Evolutionary conservation across 1,284 basidiomycete species (phyloP).

Genomic region (Leucocoprinus gongylophorus): DNA sequence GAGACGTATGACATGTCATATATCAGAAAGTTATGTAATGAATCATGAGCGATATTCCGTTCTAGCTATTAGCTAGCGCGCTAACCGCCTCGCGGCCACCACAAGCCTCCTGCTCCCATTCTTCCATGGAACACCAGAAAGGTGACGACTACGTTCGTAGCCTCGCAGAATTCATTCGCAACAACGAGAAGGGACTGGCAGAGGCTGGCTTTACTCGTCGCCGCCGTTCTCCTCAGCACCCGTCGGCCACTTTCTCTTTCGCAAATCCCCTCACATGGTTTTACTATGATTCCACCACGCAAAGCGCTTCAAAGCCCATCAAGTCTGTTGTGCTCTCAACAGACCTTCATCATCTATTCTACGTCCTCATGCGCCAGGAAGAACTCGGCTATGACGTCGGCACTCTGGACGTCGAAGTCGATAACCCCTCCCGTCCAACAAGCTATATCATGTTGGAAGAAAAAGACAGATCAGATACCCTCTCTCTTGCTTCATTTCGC

Average conservation of each 20-base stretch:
- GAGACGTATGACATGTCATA: constrained; percentile 18
- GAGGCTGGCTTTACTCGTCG: constrained; percentile 48
- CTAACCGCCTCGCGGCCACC: neutral
- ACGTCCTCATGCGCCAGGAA: constrained; percentile 82
- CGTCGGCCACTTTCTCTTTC: constrained; percentile 34
- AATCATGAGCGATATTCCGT: constrained; percentile 1
- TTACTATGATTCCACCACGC: constrained; percentile 31
- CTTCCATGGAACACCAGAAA: constrained; percentile 52
- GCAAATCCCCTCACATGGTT: constrained; percentile 66
- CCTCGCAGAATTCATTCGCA: constrained; percentile 59
- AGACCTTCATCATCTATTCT: constrained; percentile 82
- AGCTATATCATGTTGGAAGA: constrained; percentile 57
- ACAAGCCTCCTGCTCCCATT: neutral
- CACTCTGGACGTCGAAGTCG: constrained; percentile 71
- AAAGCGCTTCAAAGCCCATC: constrained; percentile 40
- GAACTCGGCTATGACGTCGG: constrained; percentile 69
- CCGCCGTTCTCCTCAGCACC: constrained; percentile 40
- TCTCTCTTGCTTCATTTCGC: constrained; percentile 73
- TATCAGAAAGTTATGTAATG: constrained; percentile 3
- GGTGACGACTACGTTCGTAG: constrained; percentile 72
- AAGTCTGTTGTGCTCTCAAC: constrained; percentile 61
- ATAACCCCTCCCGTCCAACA: constrained; percentile 66
- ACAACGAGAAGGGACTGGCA: constrained; percentile 65
- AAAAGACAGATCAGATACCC: constrained; percentile 62
- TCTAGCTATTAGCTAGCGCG: too few species aligned